phyloP scores from a whole-genome alignment of 345 rosid species.

The Ricinus communis region DNA sequence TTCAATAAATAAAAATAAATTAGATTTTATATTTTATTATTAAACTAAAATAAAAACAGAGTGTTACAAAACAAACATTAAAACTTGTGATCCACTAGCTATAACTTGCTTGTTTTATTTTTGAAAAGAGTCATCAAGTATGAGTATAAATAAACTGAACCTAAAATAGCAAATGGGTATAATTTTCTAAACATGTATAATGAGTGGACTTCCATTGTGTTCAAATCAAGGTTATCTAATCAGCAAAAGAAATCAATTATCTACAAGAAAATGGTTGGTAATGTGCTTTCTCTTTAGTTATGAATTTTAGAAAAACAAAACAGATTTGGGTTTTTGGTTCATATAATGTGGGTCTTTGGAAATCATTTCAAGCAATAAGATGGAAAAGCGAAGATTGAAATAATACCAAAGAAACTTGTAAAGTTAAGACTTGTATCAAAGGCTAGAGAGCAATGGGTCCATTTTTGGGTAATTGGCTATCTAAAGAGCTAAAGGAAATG shows the following conservation, averaged over 20 bases:
- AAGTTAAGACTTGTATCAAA: slow-evolving; percentile 31
- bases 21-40: too few species aligned
- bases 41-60: too few species aligned
- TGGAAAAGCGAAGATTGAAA: slow-evolving; percentile 25
- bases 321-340: slow-evolving; percentile 2
- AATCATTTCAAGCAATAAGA: slow-evolving; percentile 37
- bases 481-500: slow-evolving; percentile 17
- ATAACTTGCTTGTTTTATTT: not conserved
- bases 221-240: slow-evolving; percentile 40
- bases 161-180: not conserved
- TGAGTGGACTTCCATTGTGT: slow-evolving; percentile 44
- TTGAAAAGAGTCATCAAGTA: not conserved
- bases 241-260: slow-evolving; percentile 23
- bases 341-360: slow-evolving; percentile 27
- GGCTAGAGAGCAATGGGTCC: slow-evolving; percentile 20
- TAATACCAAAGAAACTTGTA: slow-evolving; percentile 25
- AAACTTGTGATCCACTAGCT: too few species aligned
- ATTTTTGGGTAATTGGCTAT: slow-evolving; percentile 7
- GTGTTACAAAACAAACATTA: too few species aligned
- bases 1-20: too few species aligned
- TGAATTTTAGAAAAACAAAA: slow-evolving; percentile 13
- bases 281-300: slow-evolving; percentile 9
- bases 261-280: slow-evolving; percentile 6
- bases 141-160: not conserved
- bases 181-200: slow-evolving; percentile 4